Base-by-base conservation (phyloP, 2,329 filamentous ascomycete species). In the Diaporthe batatas region DNA sequence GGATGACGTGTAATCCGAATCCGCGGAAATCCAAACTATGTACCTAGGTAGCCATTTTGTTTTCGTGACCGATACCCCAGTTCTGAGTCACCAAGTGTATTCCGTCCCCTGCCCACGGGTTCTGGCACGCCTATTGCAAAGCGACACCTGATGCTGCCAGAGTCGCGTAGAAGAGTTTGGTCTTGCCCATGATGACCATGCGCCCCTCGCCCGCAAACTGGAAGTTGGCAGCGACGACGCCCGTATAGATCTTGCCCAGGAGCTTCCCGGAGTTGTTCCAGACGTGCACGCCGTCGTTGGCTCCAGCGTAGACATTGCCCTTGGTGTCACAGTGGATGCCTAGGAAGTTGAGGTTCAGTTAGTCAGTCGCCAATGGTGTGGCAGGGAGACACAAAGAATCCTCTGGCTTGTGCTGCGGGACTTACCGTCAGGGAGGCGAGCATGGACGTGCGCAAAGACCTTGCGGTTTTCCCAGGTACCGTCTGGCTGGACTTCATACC, bases 381-480 rank as follows among this genome's bases (percentile, higher is more conserved):
- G n/a, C 11, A 21, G 39, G 10, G 11, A 2, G 10, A n/a, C n/a
- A 6, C 12, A 6, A 34, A 12, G 2, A n/a, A 49, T 2, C 10
- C 1, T 11, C 8, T 18, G 14, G 39, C 23, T 51, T 4, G 23
- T 6, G n/a, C 76, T 34, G 25, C 7, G 53, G 3, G 10, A 77
- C 80, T 69, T 81, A 81, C 91, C 91, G 75, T 93, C 91, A 0
- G 91, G 89, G 2, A 90, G 81, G 2, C 88, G 87, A 2, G 83
- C 78, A 59, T 87, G 84, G 2, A 84, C 82, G 74, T 86, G 91
- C 0, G 91, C 89, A 76, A 93, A 92, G 0, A 86, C 83, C 71
- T 85, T 84, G 68, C 85, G 82, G 77, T 87, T 86, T 5, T 83
- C 81, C 68, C 81, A 86, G 0, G 85, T 86, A 34, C 86, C 86